These are phyloP conservation scores for Chlamydomonas reinhardtii DNA, from an alignment of 163 green algal species.

Conservation along the genomic window DNA sequence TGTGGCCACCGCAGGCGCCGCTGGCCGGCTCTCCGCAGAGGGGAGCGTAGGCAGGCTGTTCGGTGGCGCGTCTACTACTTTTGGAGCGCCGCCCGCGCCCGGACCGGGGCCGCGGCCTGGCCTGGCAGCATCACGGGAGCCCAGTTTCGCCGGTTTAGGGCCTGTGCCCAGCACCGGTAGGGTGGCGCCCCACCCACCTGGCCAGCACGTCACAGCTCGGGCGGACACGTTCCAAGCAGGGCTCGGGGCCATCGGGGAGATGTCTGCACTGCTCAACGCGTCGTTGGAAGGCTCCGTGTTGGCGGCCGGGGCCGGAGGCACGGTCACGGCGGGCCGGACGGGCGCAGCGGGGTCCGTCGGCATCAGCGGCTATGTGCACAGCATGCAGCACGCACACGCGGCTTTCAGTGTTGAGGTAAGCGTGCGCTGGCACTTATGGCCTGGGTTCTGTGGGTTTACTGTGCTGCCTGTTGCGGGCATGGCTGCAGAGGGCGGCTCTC, in stretches of 20 bases:
- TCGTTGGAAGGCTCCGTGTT: neutral
- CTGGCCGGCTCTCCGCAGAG: neutral
- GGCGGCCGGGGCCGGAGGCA: too few species aligned
- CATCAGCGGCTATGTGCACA: neutral
- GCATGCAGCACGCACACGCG: constrained; percentile 28
- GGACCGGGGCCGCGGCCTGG: too few species aligned
- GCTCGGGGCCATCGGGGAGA: neutral
- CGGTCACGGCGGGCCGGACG: too few species aligned
- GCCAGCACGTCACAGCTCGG: neutral
- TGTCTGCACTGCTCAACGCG: neutral
- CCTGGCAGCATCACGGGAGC: neutral
- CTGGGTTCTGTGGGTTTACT: too few species aligned
- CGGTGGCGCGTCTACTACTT: too few species aligned
- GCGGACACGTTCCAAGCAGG: neutral
- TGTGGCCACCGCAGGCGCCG: constrained; percentile 7
- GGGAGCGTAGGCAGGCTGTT: neutral
- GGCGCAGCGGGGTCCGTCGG: too few species aligned
- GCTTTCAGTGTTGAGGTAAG: constrained; percentile 23
- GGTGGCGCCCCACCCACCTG: too few species aligned
- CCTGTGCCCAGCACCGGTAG: neutral
- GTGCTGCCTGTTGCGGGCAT: too few species aligned
- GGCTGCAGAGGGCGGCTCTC: constrained; percentile 18
- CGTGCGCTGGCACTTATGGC: too few species aligned
- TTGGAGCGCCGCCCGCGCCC: too few species aligned
- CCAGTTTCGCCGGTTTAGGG: constrained; percentile 16